phyloP scores from a whole-genome alignment of 2,329 filamentous ascomycete species.

The Penicillium sp. region DNA sequence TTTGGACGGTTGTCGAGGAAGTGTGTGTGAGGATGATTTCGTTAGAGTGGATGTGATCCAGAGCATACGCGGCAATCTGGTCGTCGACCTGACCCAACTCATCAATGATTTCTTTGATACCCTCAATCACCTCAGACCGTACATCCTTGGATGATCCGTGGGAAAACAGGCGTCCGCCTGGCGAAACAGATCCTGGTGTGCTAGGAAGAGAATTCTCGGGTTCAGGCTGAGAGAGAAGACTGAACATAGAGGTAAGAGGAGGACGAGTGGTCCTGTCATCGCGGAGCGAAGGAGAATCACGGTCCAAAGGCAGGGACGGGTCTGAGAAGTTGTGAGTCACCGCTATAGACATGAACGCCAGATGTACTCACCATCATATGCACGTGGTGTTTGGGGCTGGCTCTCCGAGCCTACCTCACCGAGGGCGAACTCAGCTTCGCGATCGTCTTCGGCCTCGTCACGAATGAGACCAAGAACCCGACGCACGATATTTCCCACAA shows the following conservation, averaged over 20 bases:
- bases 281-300: conserved; percentile 29
- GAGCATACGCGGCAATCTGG: conserved; percentile 83
- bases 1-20: conserved; percentile 82
- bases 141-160: conserved; percentile 60
- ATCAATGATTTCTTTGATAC: conserved; percentile 93
- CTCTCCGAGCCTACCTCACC: conserved; percentile 63
- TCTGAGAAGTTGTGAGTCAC: conserved; percentile 25
- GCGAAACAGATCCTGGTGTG: conserved; percentile 37
- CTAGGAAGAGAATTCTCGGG: conserved; percentile 46
- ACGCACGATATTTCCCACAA: conserved; percentile 91
- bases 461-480: conserved; percentile 87
- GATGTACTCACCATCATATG: conserved; percentile 34
- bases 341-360: background rate
- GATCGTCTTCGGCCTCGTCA: conserved; percentile 82
- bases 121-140: conserved; percentile 87
- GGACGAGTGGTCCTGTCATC: conserved; percentile 53
- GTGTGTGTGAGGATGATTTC: conserved; percentile 90
- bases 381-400: conserved; percentile 46
- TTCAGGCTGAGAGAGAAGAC: conserved; percentile 72
- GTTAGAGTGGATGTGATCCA: conserved; percentile 89
- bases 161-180: conserved; percentile 34
- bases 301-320: conserved; percentile 29
- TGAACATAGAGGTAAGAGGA: conserved; percentile 77
- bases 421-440: conserved; percentile 61
- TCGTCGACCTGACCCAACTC: conserved; percentile 92